Conservation (phyloP, 2,329 filamentous ascomycete genomes). For the Penicillium sp. region DNA sequence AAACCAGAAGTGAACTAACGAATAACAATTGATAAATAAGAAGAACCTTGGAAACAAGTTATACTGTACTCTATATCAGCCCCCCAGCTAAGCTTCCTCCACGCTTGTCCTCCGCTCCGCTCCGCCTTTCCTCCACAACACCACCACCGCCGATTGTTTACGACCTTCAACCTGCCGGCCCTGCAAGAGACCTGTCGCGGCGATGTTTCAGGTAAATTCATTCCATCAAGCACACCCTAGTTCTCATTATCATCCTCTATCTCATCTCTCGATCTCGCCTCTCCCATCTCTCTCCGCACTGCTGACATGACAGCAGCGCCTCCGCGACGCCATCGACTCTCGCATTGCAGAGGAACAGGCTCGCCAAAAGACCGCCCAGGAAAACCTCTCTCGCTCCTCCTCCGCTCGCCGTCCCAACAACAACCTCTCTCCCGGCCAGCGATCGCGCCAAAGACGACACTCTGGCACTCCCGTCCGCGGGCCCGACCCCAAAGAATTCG, state of each 20-base stretch:
- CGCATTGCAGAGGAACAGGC: slow-evolving; percentile 92
- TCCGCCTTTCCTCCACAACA: too few species aligned
- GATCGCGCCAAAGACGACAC: slow-evolving; percentile 40
- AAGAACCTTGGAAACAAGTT: too few species aligned
- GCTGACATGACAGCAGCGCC: slow-evolving; percentile 60
- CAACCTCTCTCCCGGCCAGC: slow-evolving; percentile 34
- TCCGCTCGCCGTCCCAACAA: slow-evolving; percentile 44
- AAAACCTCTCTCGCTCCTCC: slow-evolving; percentile 50
- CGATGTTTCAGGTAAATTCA: slow-evolving; percentile 31
- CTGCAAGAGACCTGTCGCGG: slow-evolving; percentile 24
- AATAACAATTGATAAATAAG: too few species aligned
- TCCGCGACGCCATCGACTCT: slow-evolving; percentile 83
- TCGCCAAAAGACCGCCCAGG: slow-evolving; percentile 64
- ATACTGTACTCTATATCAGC: too few species aligned
- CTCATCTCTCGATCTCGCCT: too few species aligned
- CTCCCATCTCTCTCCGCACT: background rate
- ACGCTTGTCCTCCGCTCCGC: slow-evolving; percentile 10
- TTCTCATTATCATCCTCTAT: background rate
- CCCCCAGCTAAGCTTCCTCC: too few species aligned
- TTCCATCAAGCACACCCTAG: slow-evolving; percentile 11
- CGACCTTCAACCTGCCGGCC: slow-evolving; percentile 12
- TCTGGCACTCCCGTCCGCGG: slow-evolving; percentile 55
- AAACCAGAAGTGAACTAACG: too few species aligned
- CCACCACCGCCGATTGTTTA: background rate
- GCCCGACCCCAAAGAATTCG: slow-evolving; percentile 86